Conservation (phyloP, 2,329 filamentous ascomycete genomes). For the Penicillium sp. region DNA sequence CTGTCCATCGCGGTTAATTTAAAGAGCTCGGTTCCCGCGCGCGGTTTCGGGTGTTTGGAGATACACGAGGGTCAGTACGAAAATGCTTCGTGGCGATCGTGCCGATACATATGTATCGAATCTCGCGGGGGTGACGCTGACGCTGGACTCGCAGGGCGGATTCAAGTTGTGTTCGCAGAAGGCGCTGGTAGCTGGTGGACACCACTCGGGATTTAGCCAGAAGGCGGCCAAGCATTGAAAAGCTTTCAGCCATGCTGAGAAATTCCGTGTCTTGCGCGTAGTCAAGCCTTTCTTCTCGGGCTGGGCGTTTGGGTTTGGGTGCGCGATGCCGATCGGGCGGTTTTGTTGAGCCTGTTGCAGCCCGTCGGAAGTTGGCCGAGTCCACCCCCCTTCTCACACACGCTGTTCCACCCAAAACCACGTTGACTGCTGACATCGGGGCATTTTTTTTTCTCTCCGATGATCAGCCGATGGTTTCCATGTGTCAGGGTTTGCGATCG, state of each 20-base stretch:
- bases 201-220: background rate
- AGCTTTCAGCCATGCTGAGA: conserved; percentile 2
- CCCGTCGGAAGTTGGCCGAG: conserved; percentile 5
- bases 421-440: background rate
- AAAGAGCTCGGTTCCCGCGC: background rate
- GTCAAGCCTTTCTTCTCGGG: conserved; percentile 8
- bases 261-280: background rate
- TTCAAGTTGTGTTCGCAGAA: background rate
- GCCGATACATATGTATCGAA: background rate
- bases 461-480: background rate
- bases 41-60: background rate
- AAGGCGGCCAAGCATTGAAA: background rate
- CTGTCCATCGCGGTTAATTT: background rate
- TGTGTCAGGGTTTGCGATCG: background rate
- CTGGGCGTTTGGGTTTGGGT: background rate
- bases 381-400: background rate
- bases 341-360: background rate
- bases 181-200: background rate
- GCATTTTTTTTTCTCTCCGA: background rate
- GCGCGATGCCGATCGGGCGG: conserved; percentile 6
- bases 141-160: background rate
- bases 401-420: background rate
- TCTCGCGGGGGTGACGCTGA: background rate
- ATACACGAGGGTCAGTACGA: background rate
- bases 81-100: background rate